phyloP scores from a whole-genome alignment of 2,329 filamentous ascomycete species.

The Ascochyta viciae-villosae region DNA sequence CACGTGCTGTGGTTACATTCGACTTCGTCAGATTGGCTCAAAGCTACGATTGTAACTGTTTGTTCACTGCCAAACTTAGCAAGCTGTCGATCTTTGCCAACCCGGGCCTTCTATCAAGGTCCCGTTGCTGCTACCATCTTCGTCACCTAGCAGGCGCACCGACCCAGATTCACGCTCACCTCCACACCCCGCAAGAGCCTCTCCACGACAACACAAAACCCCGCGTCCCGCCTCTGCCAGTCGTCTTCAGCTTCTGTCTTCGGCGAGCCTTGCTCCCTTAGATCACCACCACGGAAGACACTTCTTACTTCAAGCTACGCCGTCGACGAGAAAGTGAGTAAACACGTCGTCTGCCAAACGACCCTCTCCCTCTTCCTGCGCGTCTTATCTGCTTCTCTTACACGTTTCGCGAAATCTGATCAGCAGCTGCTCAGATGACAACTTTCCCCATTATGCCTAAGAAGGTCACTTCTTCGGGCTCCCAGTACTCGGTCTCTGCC shows the following conservation, averaged over 20 bases:
- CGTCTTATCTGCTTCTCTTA: background rate
- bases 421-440: constrained; percentile 1
- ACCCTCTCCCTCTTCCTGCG: background rate
- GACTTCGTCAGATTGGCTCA: background rate
- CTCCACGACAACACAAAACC: constrained; percentile 9
- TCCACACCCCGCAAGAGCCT: constrained; percentile 8
- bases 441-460: constrained; percentile 1
- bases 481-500: constrained; percentile 26
- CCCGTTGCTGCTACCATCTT: background rate
- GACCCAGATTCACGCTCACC: constrained; percentile 8
- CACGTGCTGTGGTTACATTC: background rate
- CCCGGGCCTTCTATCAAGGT: background rate
- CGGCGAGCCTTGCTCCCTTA: background rate
- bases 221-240: background rate
- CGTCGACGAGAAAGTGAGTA: constrained; percentile 1
- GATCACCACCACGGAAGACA: background rate
- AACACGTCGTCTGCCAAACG: background rate
- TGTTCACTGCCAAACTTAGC: constrained; percentile 1
- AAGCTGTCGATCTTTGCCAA: background rate
- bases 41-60: background rate
- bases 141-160: constrained; percentile 10
- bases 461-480: constrained; percentile 32
- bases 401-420: background rate
- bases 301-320: background rate
- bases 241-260: background rate